Conservation (phyloP, 352 stramenopile species). For the Saprolegnia diclina region DNA sequence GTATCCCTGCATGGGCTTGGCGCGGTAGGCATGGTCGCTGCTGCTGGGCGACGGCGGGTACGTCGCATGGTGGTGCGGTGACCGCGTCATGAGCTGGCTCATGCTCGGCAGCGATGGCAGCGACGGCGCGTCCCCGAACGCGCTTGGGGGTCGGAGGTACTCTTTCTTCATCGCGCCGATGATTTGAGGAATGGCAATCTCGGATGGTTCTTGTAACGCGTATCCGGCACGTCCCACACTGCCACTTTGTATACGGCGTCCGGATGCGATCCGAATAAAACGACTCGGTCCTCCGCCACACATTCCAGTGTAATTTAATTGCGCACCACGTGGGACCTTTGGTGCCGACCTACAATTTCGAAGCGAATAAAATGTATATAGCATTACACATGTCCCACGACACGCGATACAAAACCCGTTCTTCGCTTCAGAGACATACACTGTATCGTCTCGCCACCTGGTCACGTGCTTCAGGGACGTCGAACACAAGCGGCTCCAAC, state of each 20-base stretch:
- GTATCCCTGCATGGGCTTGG: background rate
- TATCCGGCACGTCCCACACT: slow-evolving; percentile 1
- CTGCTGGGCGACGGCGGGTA: background rate
- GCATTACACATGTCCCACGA: slow-evolving; percentile 3
- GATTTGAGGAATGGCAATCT: slow-evolving; percentile 7
- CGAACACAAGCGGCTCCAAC: background rate
- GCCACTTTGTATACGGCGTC: background rate
- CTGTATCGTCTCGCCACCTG: background rate
- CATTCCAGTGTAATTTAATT: background rate
- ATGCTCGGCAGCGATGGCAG: slow-evolving; percentile 23
- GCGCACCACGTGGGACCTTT: background rate
- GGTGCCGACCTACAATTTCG: background rate
- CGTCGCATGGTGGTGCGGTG: slow-evolving; percentile 9
- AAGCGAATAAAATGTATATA: slow-evolving; percentile 10
- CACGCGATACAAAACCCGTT: background rate
- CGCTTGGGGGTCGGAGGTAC: background rate
- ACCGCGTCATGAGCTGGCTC: slow-evolving; percentile 15
- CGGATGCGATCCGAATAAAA: background rate
- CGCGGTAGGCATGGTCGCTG: background rate
- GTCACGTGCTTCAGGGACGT: background rate
- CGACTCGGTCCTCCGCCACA: background rate
- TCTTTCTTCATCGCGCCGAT: slow-evolving; percentile 15
- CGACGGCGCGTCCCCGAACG: background rate
- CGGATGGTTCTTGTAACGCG: background rate
- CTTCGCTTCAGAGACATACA: background rate